A percentile compares a stretch with the other conserved stretches of the same genome.
phyloP scores from a whole-genome alignment of 768 basidiomycete species.

The Podaxis sp. region DNA sequence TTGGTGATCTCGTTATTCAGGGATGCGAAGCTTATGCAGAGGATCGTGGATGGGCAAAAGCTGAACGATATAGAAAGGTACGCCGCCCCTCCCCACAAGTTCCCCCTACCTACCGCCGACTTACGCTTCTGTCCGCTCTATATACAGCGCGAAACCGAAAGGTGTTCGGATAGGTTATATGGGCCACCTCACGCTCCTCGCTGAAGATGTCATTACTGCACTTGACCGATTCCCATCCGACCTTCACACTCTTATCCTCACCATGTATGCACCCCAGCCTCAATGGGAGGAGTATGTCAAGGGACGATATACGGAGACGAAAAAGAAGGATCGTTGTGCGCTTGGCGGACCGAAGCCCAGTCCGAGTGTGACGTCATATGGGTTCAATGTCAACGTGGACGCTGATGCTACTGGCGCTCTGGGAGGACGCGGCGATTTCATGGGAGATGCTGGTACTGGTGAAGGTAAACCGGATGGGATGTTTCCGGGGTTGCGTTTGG shows the following conservation, averaged over 20 bases:
- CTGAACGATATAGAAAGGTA: slow-evolving; percentile 78
- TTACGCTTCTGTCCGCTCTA: slow-evolving; percentile 3
- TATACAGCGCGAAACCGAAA: slow-evolving; percentile 63
- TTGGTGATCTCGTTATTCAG: slow-evolving; percentile 82
- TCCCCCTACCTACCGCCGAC: not conserved
- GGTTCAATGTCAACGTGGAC: not conserved
- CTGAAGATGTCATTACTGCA: slow-evolving; percentile 91
- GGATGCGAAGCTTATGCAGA: slow-evolving; percentile 80
- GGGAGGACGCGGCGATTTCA: slow-evolving; percentile 8
- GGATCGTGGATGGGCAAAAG: slow-evolving; percentile 85
- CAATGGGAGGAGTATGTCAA: slow-evolving; percentile 91
- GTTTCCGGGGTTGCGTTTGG: slow-evolving; percentile 27
- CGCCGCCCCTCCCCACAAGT: slow-evolving; percentile 18
- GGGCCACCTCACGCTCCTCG: slow-evolving; percentile 94
- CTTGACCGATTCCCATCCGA: slow-evolving; percentile 87
- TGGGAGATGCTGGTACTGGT: slow-evolving; percentile 17
- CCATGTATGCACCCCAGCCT: slow-evolving; percentile 67
- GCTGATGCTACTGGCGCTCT: not conserved
- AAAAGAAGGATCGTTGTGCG: slow-evolving; percentile 72
- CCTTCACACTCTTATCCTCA: slow-evolving; percentile 56
- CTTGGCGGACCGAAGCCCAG: slow-evolving; percentile 85
- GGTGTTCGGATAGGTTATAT: slow-evolving; percentile 89
- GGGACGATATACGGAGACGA: slow-evolving; percentile 83
- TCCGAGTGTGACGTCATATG: slow-evolving; percentile 35
- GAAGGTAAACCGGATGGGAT: slow-evolving; percentile 36